Conservation (phyloP, 2,329 filamentous ascomycete species). For the Aspergillus clavatus region DNA sequence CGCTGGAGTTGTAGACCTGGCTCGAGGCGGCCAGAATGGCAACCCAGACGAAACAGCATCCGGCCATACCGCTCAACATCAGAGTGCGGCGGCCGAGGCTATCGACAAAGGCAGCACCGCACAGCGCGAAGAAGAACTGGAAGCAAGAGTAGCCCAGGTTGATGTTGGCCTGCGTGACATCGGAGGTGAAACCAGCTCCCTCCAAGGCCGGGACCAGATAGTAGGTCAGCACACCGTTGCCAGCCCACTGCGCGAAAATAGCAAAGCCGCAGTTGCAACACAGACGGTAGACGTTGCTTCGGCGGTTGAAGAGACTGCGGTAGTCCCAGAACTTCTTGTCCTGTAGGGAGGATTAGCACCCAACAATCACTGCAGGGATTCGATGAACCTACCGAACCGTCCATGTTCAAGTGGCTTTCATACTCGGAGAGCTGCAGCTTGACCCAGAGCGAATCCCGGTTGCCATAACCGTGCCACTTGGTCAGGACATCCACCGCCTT, state of each 20-base stretch:
- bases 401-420: constrained; percentile 26
- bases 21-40: too few species aligned
- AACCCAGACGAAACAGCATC: too few species aligned
- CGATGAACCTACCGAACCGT: too few species aligned
- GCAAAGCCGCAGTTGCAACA: too few species aligned
- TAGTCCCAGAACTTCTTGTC: constrained; percentile 61
- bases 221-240: too few species aligned
- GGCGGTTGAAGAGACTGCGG: constrained; percentile 49
- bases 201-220: too few species aligned
- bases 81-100: constrained; percentile 55
- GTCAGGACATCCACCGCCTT: constrained; percentile 54
- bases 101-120: constrained; percentile 56
- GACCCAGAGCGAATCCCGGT: constrained; percentile 28
- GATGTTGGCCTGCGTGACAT: constrained; percentile 51
- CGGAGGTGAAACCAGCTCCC: too few species aligned
- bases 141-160: constrained; percentile 52
- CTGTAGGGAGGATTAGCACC: too few species aligned
- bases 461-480: constrained; percentile 53
- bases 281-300: constrained; percentile 46
- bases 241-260: too few species aligned
- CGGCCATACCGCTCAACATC: too few species aligned
- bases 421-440: constrained; percentile 31
- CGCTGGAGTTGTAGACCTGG: too few species aligned
- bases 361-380: too few species aligned
- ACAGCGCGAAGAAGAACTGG: constrained; percentile 49